A percentile compares a stretch with the other conserved stretches of the same genome.
Evolutionary conservation across 2,329 filamentous ascomycete genomes (phyloP).

Genomic region (Colletotrichum sp.): DNA sequence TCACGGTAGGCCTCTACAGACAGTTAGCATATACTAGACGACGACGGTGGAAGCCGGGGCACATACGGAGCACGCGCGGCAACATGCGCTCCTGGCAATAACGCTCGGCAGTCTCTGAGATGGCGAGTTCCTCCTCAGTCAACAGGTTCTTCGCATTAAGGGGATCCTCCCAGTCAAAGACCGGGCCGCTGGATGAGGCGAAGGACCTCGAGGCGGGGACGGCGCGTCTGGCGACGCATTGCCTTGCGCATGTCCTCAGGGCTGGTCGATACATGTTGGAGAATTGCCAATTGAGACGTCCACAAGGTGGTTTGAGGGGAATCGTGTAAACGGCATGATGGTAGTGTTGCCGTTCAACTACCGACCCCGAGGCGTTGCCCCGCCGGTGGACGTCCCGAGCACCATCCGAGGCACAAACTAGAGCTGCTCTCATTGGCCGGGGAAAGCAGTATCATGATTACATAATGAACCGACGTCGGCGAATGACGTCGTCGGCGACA

Average conservation of each 20-base stretch:
- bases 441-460: neutral
- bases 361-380: neutral
- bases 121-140: constrained; percentile 89
- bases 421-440: neutral
- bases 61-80: constrained; percentile 83
- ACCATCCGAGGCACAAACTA: constrained; percentile 9
- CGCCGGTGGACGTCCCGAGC: constrained; percentile 16
- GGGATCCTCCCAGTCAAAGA: constrained; percentile 93
- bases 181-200: constrained; percentile 35
- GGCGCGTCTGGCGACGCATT: constrained; percentile 18
- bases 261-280: constrained; percentile 3
- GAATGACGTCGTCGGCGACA: constrained; percentile 11
- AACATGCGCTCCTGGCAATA: constrained; percentile 92
- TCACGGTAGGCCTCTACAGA: constrained; percentile 78
- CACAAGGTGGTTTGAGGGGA: neutral
- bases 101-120: constrained; percentile 86
- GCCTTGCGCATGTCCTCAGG: constrained; percentile 8
- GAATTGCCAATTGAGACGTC: neutral
- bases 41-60: neutral
- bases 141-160: constrained; percentile 75
- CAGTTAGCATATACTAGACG: constrained; percentile 53
- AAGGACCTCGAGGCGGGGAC: constrained; percentile 32
- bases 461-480: constrained; percentile 11
- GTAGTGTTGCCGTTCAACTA: neutral
- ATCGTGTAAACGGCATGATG: neutral